Evolutionary conservation across 2,329 filamentous ascomycete species (phyloP).

Genomic region (Dendryphion nanum): DNA sequence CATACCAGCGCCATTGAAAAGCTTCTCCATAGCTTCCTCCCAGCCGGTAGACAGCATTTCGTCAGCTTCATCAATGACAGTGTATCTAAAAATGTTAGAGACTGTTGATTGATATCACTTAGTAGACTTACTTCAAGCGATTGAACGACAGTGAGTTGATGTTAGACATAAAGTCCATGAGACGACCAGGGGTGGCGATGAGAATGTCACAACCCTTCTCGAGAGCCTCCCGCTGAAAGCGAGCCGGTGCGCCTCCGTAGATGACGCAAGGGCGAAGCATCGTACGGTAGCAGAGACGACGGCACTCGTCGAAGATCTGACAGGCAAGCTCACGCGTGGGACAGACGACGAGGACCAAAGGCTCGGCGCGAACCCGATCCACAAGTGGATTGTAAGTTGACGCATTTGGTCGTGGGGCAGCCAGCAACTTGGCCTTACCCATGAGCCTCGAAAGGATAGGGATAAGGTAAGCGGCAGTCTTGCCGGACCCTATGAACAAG

Average conservation of each 20-base stretch:
- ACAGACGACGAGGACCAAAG: constrained; percentile 78
- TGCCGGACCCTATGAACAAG: constrained; percentile 74
- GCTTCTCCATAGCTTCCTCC: constrained; percentile 70
- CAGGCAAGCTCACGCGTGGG: constrained; percentile 88
- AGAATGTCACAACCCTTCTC: constrained; percentile 84
- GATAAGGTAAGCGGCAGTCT: constrained; percentile 89
- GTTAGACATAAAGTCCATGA: constrained; percentile 78
- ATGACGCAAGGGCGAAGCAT: constrained; percentile 90
- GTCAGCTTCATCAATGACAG: constrained; percentile 90
- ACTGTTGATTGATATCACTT: neutral
- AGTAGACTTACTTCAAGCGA: constrained; percentile 66
- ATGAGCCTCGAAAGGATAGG: constrained; percentile 88
- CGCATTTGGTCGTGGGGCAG: constrained; percentile 71
- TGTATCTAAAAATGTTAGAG: constrained; percentile 45
- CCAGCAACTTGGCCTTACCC: constrained; percentile 90
- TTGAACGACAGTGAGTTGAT: constrained; percentile 67
- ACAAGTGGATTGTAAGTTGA: constrained; percentile 52
- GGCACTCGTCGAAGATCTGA: constrained; percentile 92
- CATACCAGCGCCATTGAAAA: constrained; percentile 80
- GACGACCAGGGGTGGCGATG: constrained; percentile 81
- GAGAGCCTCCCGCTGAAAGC: constrained; percentile 70
- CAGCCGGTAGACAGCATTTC: constrained; percentile 83
- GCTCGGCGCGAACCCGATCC: constrained; percentile 70
- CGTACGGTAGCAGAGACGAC: constrained; percentile 88
- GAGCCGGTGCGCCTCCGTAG: constrained; percentile 79